Evolutionary conservation across 2,329 filamentous ascomycete species (phyloP).

Genomic region (Podosphaera fusca): DNA sequence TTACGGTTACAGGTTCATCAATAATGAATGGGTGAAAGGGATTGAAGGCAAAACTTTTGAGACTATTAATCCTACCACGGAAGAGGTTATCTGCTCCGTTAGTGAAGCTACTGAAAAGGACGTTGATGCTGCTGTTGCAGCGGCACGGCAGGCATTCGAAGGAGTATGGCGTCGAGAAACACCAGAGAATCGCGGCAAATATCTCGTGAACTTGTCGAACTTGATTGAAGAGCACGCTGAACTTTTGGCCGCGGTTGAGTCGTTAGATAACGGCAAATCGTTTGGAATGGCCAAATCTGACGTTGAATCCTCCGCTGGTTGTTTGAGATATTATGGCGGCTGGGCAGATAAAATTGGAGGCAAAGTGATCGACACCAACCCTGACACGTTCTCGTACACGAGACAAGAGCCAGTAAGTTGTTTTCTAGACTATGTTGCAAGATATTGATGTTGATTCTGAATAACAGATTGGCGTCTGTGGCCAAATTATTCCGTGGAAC

Average conservation of each 20-base stretch:
- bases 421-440: conserved; percentile 4
- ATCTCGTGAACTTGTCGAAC: conserved; percentile 56
- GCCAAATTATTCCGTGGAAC: conserved; percentile 54
- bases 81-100: conserved; percentile 66
- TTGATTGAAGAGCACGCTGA: conserved; percentile 59
- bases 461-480: conserved; percentile 35
- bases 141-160: conserved; percentile 70
- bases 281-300: conserved; percentile 56
- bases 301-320: conserved; percentile 40
- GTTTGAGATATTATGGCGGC: conserved; percentile 62
- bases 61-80: conserved; percentile 69
- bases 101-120: conserved; percentile 77
- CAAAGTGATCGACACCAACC: conserved; percentile 42
- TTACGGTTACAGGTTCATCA: conserved; percentile 36
- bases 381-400: conserved; percentile 44
- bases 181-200: conserved; percentile 45
- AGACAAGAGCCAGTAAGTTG: conserved; percentile 36
- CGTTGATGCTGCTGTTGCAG: conserved; percentile 55
- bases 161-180: conserved; percentile 44
- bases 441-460: too few species aligned
- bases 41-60: conserved; percentile 80
- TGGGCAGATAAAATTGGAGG: conserved; percentile 52
- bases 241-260: conserved; percentile 58
- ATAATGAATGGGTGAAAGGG: conserved; percentile 71
- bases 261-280: conserved; percentile 73